Conservation (phyloP, 2,329 filamentous ascomycete species). For the Penicillium expansum region DNA sequence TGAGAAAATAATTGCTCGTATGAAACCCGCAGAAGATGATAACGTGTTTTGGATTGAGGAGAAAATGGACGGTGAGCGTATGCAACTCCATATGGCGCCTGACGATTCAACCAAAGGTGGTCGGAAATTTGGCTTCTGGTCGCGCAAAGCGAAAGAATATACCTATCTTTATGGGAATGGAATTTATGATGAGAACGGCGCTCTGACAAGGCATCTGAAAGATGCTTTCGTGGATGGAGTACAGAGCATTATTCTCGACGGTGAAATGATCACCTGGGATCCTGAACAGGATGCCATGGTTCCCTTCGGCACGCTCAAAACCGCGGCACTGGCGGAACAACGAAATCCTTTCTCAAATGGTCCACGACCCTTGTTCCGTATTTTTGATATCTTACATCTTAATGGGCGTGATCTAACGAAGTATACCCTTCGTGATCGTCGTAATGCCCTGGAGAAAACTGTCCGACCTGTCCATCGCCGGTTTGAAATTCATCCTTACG, state of each 20-base stretch:
- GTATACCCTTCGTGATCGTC: conserved; percentile 79
- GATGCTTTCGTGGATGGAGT: conserved; percentile 75
- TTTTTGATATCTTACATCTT: conserved; percentile 89
- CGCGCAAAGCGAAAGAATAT: conserved; percentile 92
- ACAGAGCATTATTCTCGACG: conserved; percentile 84
- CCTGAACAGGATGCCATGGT: conserved; percentile 79
- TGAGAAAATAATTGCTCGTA: conserved; percentile 70
- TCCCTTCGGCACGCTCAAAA: conserved; percentile 89
- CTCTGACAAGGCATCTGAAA: conserved; percentile 75
- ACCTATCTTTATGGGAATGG: conserved; percentile 86
- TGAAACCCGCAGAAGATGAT: conserved; percentile 66
- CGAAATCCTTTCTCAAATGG: conserved; percentile 65
- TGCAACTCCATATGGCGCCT: conserved; percentile 89
- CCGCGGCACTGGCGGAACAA: conserved; percentile 77
- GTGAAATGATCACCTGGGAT: conserved; percentile 99
- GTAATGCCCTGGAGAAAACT: conserved; percentile 68
- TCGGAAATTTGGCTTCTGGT: conserved; percentile 82
- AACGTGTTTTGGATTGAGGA: conserved; percentile 94
- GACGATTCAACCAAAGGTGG: conserved; percentile 68
- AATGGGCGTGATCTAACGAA: conserved; percentile 77
- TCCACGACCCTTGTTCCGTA: conserved; percentile 72
- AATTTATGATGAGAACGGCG: conserved; percentile 69
- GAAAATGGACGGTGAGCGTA: conserved; percentile 93
- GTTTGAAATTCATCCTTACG: conserved; percentile 77
- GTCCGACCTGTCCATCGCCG: conserved; percentile 69